Base-by-base conservation (phyloP, 495 filamentous ascomycete genomes). In the Daldinia caldariorum region DNA sequence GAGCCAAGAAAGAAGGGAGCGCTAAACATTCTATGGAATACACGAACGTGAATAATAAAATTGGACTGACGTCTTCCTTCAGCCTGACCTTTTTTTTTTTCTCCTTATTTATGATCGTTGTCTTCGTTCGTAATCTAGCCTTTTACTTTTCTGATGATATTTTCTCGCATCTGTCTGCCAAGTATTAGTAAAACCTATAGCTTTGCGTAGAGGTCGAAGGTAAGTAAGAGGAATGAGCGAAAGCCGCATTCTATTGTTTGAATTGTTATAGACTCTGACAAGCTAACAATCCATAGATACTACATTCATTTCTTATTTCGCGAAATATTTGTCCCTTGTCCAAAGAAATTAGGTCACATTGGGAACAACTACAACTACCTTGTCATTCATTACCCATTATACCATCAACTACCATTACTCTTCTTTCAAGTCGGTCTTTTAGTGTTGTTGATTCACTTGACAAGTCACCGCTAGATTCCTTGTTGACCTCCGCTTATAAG, bases 41-140 rank as follows among this genome's bases (percentile, higher is more conserved):
- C 20, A 18, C 20, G 56, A 45, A 32, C 22, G 41, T 22, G 34
- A 35, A 66, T 49, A 58, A 66, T 69, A 63, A 54, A 54, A 64
- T 54, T 37, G 49, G 54, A 31, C 35, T n/a, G 49, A 43, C 34
- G 16, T 34, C 66, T 54, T 45, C 53, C 20, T 57, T 58, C 38
- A 45, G 37, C 12, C 12, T 50, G 20, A 3, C 6, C 35, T 3
- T 12, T 50, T 18, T 26, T 26, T 47, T 6, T 12, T 58, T 29
- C 37, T 29, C 37, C 13, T 45, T 50, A 29, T 59, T 43, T 59
- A 29, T 29, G 26, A 31, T 45, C 7, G 13, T 31, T 31, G 12
- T 34, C 12, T 6, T 38, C 29, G 29, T 43, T 43, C 39, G 29
- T 29, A 6, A 1, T 58, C 54, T 18, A 8, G 34, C 34, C 26